Base-by-base conservation (phyloP, 257 asterid species). In the Striga asiatica region DNA sequence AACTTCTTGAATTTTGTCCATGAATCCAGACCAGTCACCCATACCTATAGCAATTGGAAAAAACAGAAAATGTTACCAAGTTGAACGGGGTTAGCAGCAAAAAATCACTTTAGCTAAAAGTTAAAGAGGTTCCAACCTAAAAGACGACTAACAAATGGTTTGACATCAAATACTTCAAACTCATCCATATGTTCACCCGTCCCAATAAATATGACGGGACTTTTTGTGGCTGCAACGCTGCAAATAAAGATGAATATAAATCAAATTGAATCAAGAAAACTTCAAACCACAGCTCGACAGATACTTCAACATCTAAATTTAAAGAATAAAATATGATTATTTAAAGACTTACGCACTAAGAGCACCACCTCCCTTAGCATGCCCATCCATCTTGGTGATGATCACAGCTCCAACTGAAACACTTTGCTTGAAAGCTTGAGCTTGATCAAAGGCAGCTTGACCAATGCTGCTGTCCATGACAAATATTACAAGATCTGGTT, bases 391-490 rank as follows among this genome's bases (percentile, higher is more conserved):
- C 77, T 92, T 92, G 22, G 99, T 92, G 54, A 92, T 56, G 58
- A 92, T 92, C 64, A 92, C 99, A 43, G 99, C 97, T 65, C 99
- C 99, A 70, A 92, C 98, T 37, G 95, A 84, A 65, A 81, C 99
- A 79, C 97, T 88, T 78, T 88, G 88, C 74, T 76, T 92, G 74
- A 92, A 92, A 18, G 99, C 99, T 67, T 80, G 95, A 73, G 99
- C 99, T 73, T 92, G 99, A 78, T 84, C 95, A 65, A 82, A 88
- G 57, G 97, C 99, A 59, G 95, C 95, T 79, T 92, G 97, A 73
- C 99, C 97, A 71, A 92, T 92, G 69, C 99, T 84, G 79, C 99
- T 81, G 74, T 92, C 99, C 99, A 92, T 92, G 62, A 88, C 99
- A 74, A 82, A 92, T 70, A 92, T 76, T 37, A 84, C 93, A 64